Evolutionary conservation across 768 basidiomycete species (phyloP).

Genomic region (Hydnum rufescens): DNA sequence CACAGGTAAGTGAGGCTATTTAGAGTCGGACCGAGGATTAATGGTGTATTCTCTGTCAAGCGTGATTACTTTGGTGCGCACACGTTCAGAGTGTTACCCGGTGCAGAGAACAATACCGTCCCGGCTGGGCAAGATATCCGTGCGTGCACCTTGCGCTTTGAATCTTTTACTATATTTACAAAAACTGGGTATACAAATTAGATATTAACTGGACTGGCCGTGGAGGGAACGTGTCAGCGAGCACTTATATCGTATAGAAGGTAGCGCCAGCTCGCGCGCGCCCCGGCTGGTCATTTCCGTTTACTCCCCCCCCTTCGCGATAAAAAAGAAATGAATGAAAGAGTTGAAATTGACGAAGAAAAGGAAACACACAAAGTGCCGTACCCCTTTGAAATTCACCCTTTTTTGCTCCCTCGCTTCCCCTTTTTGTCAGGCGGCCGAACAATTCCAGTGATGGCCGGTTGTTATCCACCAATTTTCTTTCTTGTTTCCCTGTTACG

Average conservation of each 20-base stretch:
- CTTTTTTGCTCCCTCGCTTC: no score
- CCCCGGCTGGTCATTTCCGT: no score
- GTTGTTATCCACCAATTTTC: no score
- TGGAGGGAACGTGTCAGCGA: conserved; percentile 84
- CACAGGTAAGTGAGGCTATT: conserved; percentile 35
- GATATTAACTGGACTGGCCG: conserved; percentile 99
- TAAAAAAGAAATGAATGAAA: no score
- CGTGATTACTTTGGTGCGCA: conserved; percentile 99
- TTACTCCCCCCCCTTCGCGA: no score
- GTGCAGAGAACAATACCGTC: conserved; percentile 73
- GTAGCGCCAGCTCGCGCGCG: no score
- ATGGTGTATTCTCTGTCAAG: conserved; percentile 13
- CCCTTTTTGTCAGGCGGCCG: no score
- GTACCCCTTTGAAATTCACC: no score
- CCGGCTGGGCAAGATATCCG: conserved; percentile 72
- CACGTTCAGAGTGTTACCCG: conserved; percentile 87
- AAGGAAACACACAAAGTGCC: no score
- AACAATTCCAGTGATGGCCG: no score
- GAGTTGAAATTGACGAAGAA: no score
- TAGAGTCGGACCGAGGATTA: conserved; percentile 13
- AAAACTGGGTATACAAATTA: conserved; percentile 14
- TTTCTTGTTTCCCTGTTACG: no score
- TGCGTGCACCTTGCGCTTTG: conserved; percentile 25
- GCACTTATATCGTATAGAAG: conserved; percentile 47
- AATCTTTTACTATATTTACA: background rate